phyloP scores from a whole-genome alignment of 352 stramenopile species.

The Thraustochytrium sp. region DNA sequence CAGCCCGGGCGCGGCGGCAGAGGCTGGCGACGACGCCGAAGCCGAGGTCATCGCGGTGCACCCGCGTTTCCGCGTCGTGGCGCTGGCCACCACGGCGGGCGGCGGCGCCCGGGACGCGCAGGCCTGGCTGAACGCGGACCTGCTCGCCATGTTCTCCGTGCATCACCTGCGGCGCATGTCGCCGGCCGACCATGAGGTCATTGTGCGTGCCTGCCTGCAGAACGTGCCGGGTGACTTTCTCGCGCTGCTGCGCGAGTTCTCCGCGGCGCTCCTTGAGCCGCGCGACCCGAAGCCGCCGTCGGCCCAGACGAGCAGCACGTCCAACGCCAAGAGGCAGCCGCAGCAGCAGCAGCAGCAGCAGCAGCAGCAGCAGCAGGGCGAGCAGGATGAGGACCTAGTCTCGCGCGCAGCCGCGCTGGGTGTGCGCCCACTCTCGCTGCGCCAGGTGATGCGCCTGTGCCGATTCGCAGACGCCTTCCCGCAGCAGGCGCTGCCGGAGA shows the following conservation, averaged over 20 bases:
- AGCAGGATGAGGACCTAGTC: background rate
- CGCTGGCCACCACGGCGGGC: background rate
- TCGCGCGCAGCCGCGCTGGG: slow-evolving; percentile 3
- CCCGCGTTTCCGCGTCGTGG: slow-evolving; percentile 20
- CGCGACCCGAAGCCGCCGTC: background rate
- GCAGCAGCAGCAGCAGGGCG: background rate
- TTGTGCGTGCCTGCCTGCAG: background rate
- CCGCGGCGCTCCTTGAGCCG: background rate
- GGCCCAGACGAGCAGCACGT: background rate
- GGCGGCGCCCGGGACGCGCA: background rate
- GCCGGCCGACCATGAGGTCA: background rate
- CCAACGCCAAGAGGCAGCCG: background rate
- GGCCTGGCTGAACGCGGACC: slow-evolving; percentile 17
- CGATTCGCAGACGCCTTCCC: slow-evolving; percentile 34
- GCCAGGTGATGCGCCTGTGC: slow-evolving; percentile 36
- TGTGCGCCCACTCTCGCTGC: background rate
- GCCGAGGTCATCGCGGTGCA: background rate
- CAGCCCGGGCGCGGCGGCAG: background rate
- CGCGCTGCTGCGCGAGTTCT: slow-evolving; percentile 4
- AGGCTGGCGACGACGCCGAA: slow-evolving; percentile 20
- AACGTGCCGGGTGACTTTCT: slow-evolving; percentile 18
- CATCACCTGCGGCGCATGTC: slow-evolving; percentile 29
- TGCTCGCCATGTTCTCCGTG: slow-evolving; percentile 22
- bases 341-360: background rate
- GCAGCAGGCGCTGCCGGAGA: background rate